Evolutionary conservation across 306 rosid species (phyloP).

Genomic region (Coriaria nepalensis): DNA sequence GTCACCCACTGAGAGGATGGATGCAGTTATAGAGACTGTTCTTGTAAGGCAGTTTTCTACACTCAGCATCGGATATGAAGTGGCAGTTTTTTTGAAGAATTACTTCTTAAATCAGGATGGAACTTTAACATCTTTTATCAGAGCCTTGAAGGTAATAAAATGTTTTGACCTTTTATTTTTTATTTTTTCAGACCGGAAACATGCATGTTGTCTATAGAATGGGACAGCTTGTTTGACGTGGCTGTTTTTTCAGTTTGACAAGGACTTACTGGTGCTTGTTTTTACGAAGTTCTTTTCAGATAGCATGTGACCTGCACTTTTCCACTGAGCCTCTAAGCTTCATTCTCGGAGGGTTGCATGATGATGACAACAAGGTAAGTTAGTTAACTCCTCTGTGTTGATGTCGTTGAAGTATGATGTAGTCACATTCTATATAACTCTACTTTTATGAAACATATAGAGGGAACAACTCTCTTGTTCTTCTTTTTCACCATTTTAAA

Average conservation of each 20-base stretch:
- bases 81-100: conserved; percentile 64
- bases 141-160: conserved; percentile 72
- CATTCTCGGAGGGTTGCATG: conserved; percentile 34
- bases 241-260: conserved; percentile 5
- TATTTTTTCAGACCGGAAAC: not conserved
- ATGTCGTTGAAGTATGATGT: not conserved
- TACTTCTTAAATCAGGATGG: conserved; percentile 89
- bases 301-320: conserved; percentile 74
- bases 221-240: not conserved
- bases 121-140: conserved; percentile 67
- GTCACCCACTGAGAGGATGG: conserved; percentile 78
- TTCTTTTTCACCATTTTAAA: no score
- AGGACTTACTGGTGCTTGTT: conserved; percentile 16
- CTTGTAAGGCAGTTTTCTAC: conserved; percentile 54
- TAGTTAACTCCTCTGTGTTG: not conserved
- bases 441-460: not conserved
- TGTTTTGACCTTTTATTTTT: conserved; percentile 2
- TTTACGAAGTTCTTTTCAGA: conserved; percentile 33
- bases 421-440: not conserved
- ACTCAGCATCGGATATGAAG: conserved; percentile 66
- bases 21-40: conserved; percentile 79
- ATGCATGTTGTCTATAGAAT: conserved; percentile 3
- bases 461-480: not conserved
- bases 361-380: conserved; percentile 37
- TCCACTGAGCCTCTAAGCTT: conserved; percentile 64